A percentile compares a stretch with the other conserved stretches of the same genome.
phyloP scores from a whole-genome alignment of 495 filamentous ascomycete species.

The Aspergillus egyptiacus region DNA sequence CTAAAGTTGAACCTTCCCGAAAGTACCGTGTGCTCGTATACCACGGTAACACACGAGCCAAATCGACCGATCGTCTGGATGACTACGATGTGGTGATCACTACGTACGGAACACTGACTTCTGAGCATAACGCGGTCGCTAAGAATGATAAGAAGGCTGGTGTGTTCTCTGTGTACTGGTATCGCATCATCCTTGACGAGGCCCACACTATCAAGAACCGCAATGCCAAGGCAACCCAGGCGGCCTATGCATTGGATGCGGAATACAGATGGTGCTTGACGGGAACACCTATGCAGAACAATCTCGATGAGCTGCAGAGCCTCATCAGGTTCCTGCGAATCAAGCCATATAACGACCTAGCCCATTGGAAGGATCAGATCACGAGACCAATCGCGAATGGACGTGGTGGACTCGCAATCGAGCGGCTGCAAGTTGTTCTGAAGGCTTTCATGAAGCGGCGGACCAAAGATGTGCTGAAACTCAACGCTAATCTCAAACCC shows the following conservation, averaged over 20 bases:
- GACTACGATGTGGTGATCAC: conserved; percentile 95
- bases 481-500: conserved; percentile 67
- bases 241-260: conserved; percentile 70
- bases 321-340: conserved; percentile 91
- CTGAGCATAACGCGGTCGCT: conserved; percentile 68
- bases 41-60: conserved; percentile 80
- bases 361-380: conserved; percentile 83
- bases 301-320: conserved; percentile 93
- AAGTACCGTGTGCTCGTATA: conserved; percentile 76
- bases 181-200: conserved; percentile 90
- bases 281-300: conserved; percentile 96
- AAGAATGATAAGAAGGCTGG: conserved; percentile 61
- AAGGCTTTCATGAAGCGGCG: conserved; percentile 94
- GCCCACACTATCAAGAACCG: conserved; percentile 98
- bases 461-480: conserved; percentile 89
- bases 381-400: conserved; percentile 78
- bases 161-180: conserved; percentile 90
- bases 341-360: conserved; percentile 76
- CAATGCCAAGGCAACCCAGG: conserved; percentile 88
- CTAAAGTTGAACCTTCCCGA: conserved; percentile 63
- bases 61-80: conserved; percentile 64
- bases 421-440: conserved; percentile 74
- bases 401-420: conserved; percentile 81
- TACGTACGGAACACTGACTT: conserved; percentile 90
- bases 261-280: conserved; percentile 94